Base-by-base conservation (phyloP, 768 basidiomycete genomes). In the Boletus sp. region DNA sequence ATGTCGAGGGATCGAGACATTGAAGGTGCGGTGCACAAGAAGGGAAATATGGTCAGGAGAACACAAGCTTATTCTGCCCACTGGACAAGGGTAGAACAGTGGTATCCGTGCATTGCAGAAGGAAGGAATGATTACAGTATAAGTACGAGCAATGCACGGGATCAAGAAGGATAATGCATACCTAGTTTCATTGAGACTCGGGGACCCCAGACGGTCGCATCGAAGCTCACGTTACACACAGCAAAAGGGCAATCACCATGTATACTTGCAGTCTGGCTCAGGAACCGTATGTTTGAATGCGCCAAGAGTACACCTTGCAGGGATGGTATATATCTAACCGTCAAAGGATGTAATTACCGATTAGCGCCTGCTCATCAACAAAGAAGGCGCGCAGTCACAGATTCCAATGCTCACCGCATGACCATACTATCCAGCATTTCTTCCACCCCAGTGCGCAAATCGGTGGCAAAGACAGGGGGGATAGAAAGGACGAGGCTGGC, bases 361-460 rank as follows among this genome's bases (percentile, higher is more conserved):
- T 58, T 10, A 64, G 41, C 29, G 41, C 40, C 27, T 19, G 34
- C 19, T 35, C 17, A 41, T 51, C 48, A 39, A 45, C 32, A 27
- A 43, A 52, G 30, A 32, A 23, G 15, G 42, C 1, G 21, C 11
- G 17, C 34, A 54, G 55, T 56, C 55, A 56, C 44, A 38, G 33
- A 38, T 50, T 43, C n/a, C 47, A 23, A 47, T 21, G 72, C 81
- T 62, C 65, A 94, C 95, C 90, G 84, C 95, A 98, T 96, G 14
- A 96, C 74, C 88, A 97, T 88, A 8, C 90, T 90, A 70, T 98
- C 93, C 17, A 98, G 75, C 82, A 94, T 85, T 72, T 98, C 93
- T 65, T 88, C 83, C 17, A 83, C 90, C 7, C 95, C 95, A 38
- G 71, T 75, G 10, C 79, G 75, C n/a, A 87, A 81, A 70, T 88